phyloP scores from a whole-genome alignment of 805 yeast genomes.

The Yarrowia keelungensis region DNA sequence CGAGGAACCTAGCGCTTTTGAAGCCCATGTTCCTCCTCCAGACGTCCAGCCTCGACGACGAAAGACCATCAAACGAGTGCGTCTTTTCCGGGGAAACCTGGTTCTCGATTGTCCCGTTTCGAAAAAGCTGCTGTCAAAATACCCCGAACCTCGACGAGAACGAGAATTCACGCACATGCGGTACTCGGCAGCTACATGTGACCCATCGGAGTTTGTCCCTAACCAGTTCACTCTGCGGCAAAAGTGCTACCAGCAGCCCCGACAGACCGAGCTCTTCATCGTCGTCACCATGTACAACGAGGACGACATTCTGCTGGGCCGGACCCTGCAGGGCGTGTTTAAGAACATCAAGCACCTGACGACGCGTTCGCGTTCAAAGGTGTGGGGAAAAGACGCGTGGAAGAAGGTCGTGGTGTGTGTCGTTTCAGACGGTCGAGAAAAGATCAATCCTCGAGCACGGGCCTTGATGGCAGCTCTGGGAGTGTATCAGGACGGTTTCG shows the following conservation, averaged over 20 bases:
- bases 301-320: constrained; percentile 77
- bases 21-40: constrained; percentile 44
- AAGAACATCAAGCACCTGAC: constrained; percentile 81
- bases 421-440: constrained; percentile 90
- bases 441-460: constrained; percentile 77
- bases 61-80: constrained; percentile 55
- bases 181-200: constrained; percentile 93
- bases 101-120: constrained; percentile 90
- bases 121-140: constrained; percentile 64
- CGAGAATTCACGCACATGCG: constrained; percentile 86
- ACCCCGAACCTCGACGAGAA: constrained; percentile 56
- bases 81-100: constrained; percentile 75
- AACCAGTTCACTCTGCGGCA: constrained; percentile 84
- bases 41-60: constrained; percentile 48
- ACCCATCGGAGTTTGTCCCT: constrained; percentile 71
- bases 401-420: constrained; percentile 88
- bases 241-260: constrained; percentile 73
- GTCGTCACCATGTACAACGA: constrained; percentile 92
- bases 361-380: constrained; percentile 64
- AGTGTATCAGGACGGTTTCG: constrained; percentile 93
- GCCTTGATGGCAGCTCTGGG: constrained; percentile 87
- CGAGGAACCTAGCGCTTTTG: constrained; percentile 43
- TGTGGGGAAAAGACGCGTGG: constrained; percentile 98
- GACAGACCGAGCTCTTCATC: constrained; percentile 84
- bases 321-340: constrained; percentile 89